Base-by-base conservation (phyloP, 352 stramenopile genomes). In the Phytophthora pisi region DNA sequence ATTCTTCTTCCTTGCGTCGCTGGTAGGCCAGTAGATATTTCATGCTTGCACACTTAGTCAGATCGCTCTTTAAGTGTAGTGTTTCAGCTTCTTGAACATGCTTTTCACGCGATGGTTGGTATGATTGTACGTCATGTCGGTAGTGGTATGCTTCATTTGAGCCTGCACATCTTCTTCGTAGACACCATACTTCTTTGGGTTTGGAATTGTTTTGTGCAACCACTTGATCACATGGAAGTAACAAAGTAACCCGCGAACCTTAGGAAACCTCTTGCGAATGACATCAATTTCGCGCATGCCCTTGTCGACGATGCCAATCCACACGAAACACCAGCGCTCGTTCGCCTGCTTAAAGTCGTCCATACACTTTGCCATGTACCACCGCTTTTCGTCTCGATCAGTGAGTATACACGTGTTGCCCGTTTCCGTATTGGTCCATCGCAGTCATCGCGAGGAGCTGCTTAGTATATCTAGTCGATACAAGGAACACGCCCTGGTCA, bases 221-320 rank as follows among this genome's bases (percentile, higher is more conserved):
- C 46, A 63, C 26, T 69, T 69, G 3, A 69, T 69, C 5, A 59
- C 54, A 5, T 60, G 47, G 18, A 69, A 60, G 20, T 64, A 54
- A 51, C 62, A 64, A 4, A 45, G 11, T 4, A 66, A 16, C 0
- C 51, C 26, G 1, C 53, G 16, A 1, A 18, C 46, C 24, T 64
- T 46, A 5, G 31, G 52, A 0, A 68, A 18, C 18, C 57, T 68
- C 34, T 53, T 24, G 0, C n/a, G 5, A 1, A 68, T 47, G 0
- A 68, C 34, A 1, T 58, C 43, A 0, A 59, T 45, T 11, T 59
- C 61, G 2, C 28, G 15, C 34, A 63, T 55, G 34, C 63, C 61
- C 26, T 68, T 68, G 15, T 68, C 53, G 1, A 59, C 52, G 20
- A 58, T 68, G 0, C 42, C 38, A 10, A 64, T 64, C 0, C 36